Evolutionary conservation across 192 early-diverging fungal species (phyloP), one percentile per base, ranked within the genome.

Genomic region (Spizellomyces punctatus): DNA sequence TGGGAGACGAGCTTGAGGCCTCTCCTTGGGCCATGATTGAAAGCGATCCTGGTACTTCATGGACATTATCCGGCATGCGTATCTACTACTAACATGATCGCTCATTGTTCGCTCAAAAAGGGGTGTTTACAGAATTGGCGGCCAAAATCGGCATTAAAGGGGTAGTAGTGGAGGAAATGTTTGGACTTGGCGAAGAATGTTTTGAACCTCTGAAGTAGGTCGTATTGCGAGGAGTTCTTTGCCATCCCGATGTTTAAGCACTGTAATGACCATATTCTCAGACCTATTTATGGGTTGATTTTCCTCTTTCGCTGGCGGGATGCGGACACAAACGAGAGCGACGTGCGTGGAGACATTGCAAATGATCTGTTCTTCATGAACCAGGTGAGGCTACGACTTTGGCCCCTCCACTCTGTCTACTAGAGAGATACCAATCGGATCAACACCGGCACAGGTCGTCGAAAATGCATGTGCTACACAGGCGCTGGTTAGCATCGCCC

Each of bases 221-320:
- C 27, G 27, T 36, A 36, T 36, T 36, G 27, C 3, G 27, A 36
- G 27, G 27, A 36, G 27, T 36, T 3, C 27, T 36, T 36, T 36
- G 27, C 27, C 0, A 36, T 0, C 27, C 27, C 27, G 27, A 36
- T 0, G 27, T 36, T 36, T 36, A 36, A 36, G 27, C 27, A 36
- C 27, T 56, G 54, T 56, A 19, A 56, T 56, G 7, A 22, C 27
- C 54, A 6, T 56, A 22, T 19, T 56, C 22, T 27, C 22, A 77
- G 76, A 45, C 71, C 61, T 10, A 63, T 63, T 17, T 67, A 74
- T 55, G 76, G 76, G 7, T 59, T 77, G 8, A 67, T 77, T 27
- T 77, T 77, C 54, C 71, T 77, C n/a, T 77, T 77, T 58, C 66
- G 47, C 21, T 77, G 76, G 76, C 61, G 43, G n/a, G 62, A 69